These are phyloP conservation scores for Leptosphaerulina australis DNA, from an alignment of 2,329 filamentous ascomycete genomes.

Conservation along the genomic window DNA sequence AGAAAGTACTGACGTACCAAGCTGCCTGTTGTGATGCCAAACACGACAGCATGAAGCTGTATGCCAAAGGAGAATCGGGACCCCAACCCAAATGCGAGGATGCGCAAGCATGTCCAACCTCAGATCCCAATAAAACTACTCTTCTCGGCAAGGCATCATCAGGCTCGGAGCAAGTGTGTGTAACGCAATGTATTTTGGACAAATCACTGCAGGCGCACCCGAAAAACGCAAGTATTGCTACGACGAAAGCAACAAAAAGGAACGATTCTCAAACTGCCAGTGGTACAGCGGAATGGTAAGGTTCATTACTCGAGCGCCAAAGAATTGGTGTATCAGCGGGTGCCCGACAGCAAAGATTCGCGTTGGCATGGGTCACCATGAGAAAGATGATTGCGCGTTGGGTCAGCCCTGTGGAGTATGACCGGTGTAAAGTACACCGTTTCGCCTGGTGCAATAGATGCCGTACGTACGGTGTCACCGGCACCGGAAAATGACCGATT, in stretches of 20 bases:
- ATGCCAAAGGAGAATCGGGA: conserved; percentile 13
- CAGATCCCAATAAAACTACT: conserved; percentile 2
- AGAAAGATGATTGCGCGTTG: conserved; percentile 2
- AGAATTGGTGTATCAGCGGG: conserved; percentile 13
- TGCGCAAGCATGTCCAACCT: conserved; percentile 2
- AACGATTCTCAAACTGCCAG: conserved; percentile 10
- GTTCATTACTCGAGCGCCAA: conserved; percentile 4
- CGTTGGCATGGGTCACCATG: conserved; percentile 9
- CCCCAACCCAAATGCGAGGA: conserved; percentile 8
- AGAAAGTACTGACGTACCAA: too few species aligned
- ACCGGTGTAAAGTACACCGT: too few species aligned
- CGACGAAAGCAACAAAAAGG: conserved; percentile 4
- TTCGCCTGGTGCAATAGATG: too few species aligned
- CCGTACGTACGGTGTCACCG: too few species aligned
- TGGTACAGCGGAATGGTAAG: conserved; percentile 9
- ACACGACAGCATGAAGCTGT: conserved; percentile 9
- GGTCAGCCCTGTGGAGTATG: too few species aligned
- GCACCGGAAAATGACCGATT: too few species aligned
- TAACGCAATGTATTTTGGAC: conserved; percentile 9
- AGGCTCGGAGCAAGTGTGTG: conserved; percentile 5
- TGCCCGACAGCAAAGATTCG: conserved; percentile 7
- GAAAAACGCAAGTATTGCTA: conserved; percentile 14
- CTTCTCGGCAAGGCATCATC: not conserved
- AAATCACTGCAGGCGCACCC: conserved; percentile 1
- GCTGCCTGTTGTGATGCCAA: not conserved